Evolutionary conservation across 2,329 filamentous ascomycete species (phyloP).

Genomic region (Zopfia rhizophila): DNA sequence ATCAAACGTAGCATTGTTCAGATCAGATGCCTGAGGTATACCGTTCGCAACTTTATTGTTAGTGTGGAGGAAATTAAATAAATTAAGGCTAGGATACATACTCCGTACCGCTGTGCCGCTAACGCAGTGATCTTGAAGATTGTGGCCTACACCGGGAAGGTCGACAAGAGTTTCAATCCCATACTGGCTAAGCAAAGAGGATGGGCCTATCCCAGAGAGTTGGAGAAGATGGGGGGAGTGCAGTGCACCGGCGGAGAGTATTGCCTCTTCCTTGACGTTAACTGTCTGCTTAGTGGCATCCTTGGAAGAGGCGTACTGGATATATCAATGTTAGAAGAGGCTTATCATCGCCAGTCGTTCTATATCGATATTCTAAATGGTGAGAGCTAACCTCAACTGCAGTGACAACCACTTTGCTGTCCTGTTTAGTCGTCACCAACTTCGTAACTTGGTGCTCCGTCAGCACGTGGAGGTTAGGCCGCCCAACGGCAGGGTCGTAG

Average conservation of each 20-base stretch:
- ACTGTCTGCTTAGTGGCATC: conserved; percentile 19
- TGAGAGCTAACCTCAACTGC: conserved; percentile 35
- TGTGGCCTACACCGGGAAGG: conserved; percentile 38
- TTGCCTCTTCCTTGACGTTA: conserved; percentile 34
- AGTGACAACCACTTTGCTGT: conserved; percentile 25
- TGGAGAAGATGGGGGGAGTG: conserved; percentile 41
- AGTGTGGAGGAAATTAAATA: too few species aligned
- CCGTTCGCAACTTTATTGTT: too few species aligned
- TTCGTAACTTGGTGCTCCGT: conserved; percentile 26
- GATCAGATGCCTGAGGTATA: too few species aligned
- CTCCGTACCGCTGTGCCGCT: too few species aligned
- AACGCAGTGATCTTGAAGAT: conserved; percentile 40
- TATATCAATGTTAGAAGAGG: too few species aligned
- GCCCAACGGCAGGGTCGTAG: conserved; percentile 24
- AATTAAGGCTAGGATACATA: too few species aligned
- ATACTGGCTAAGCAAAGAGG: conserved; percentile 29
- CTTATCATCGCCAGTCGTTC: too few species aligned
- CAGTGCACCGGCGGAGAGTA: conserved; percentile 37
- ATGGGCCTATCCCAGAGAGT: conserved; percentile 39
- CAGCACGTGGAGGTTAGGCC: conserved; percentile 35
- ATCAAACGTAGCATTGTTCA: too few species aligned
- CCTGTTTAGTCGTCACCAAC: conserved; percentile 22
- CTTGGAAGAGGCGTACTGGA: conserved; percentile 28
- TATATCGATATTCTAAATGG: too few species aligned
- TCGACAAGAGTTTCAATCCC: conserved; percentile 30